These are phyloP conservation scores for Pichia sp. DNA, from an alignment of 1,139 yeast species.

Conservation along the genomic window DNA sequence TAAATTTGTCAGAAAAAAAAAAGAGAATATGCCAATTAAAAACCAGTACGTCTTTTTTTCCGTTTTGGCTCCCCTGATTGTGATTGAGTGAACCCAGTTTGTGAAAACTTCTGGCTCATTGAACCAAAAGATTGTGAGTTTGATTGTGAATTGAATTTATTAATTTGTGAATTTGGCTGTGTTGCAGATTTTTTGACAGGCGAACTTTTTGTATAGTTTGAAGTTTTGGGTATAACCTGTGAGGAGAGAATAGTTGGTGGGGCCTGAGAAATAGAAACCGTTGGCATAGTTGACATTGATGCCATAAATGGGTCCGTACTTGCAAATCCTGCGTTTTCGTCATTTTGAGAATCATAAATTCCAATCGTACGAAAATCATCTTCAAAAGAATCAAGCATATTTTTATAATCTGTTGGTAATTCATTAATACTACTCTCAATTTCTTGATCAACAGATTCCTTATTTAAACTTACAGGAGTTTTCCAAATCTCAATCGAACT, in stretches of 20 bases:
- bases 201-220: too few relatives aligned
- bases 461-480: background rate
- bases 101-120: background rate
- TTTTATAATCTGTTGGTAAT: conserved; percentile 9
- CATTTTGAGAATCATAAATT: conserved; percentile 10
- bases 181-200: background rate
- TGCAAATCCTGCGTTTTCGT: background rate
- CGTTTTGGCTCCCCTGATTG: conserved; percentile 7
- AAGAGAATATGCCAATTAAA: background rate
- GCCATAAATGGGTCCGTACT: conserved; percentile 1
- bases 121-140: background rate
- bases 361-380: conserved; percentile 13
- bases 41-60: conserved; percentile 15
- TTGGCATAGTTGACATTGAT: conserved; percentile 4
- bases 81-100: conserved; percentile 1
- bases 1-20: too few relatives aligned
- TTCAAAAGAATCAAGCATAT: conserved; percentile 14
- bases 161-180: background rate
- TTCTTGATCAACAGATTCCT: background rate
- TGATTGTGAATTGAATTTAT: conserved; percentile 1
- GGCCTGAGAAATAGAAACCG: conserved; percentile 11
- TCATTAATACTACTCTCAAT: background rate
- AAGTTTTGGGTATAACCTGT: background rate
- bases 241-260: background rate
- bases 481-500: conserved; percentile 11